phyloP scores from a whole-genome alignment of 2,329 filamentous ascomycete species.

The Sporothrix brasiliensis region DNA sequence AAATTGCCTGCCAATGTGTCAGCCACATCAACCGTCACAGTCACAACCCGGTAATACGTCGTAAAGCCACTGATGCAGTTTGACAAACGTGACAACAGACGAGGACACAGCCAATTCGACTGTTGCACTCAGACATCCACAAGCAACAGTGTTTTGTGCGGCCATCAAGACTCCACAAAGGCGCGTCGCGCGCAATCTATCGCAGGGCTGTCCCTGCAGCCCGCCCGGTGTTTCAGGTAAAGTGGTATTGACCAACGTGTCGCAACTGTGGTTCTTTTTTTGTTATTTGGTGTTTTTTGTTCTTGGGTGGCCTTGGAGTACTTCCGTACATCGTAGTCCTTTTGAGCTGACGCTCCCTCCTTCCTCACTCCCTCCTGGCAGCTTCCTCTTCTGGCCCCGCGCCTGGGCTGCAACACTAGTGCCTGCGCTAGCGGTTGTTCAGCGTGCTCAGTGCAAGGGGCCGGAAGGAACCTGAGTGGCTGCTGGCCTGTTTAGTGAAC shows the following conservation, averaged over 20 bases:
- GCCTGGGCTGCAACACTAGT: constrained; percentile 27
- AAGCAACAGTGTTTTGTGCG: neutral
- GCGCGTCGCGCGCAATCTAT: constrained; percentile 1
- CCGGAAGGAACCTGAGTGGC: neutral
- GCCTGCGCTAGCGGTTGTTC: constrained; percentile 18
- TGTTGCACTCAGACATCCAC: constrained; percentile 5
- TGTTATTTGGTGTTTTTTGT: neutral
- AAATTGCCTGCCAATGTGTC: neutral
- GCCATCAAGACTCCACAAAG: neutral
- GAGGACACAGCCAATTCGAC: neutral
- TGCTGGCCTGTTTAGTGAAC: neutral
- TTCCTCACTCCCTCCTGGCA: neutral
- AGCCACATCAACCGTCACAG: neutral
- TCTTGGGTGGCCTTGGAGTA: neutral
- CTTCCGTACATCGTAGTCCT: neutral
- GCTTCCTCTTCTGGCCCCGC: constrained; percentile 21
- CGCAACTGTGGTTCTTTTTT: constrained; percentile 7
- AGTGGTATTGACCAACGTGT: constrained; percentile 27
- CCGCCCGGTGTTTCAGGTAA: constrained; percentile 29
- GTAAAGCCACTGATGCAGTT: neutral
- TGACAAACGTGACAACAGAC: neutral
- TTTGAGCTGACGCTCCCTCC: neutral
- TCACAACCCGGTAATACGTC: neutral
- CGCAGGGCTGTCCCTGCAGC: constrained; percentile 19
- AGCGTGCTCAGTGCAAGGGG: constrained; percentile 17